A percentile compares a stretch with the other conserved stretches of the same genome.
These are phyloP conservation scores for Rhizoclosmatium sp. DNA, from an alignment of 192 early-diverging fungal species.

Conservation along the genomic window DNA sequence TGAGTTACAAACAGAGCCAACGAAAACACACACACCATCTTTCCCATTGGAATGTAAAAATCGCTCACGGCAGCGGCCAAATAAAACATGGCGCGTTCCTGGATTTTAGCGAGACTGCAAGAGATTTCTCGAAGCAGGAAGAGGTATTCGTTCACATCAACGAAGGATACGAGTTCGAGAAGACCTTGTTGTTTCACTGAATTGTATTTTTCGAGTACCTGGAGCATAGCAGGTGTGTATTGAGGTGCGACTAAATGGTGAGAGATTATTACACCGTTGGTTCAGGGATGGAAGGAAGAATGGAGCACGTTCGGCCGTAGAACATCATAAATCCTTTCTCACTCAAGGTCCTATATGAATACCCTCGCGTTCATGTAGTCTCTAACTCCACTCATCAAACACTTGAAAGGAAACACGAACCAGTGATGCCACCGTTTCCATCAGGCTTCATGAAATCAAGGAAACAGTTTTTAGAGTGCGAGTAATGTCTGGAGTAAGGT, in stretches of 20 bases:
- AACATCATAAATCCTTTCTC: too few relatives aligned
- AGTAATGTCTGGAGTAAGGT: constrained; percentile 92
- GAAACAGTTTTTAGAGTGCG: constrained; percentile 77
- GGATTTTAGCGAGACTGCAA: constrained; percentile 68
- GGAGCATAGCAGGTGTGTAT: constrained; percentile 72
- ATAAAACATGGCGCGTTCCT: constrained; percentile 87
- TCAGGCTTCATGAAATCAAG: constrained; percentile 81
- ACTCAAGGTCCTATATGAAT: neutral
- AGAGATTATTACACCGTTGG: neutral
- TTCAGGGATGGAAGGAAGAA: neutral
- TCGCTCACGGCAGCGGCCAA: constrained; percentile 98
- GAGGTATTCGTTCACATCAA: constrained; percentile 91
- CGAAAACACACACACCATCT: constrained; percentile 71
- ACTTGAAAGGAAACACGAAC: neutral
- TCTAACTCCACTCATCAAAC: neutral
- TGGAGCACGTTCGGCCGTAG: neutral
- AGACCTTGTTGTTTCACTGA: constrained; percentile 65
- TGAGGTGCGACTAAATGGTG: constrained; percentile 65
- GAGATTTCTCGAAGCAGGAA: constrained; percentile 85
- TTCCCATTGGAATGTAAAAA: constrained; percentile 94
- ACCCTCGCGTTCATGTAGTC: neutral
- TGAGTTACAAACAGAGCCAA: neutral
- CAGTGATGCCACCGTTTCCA: constrained; percentile 53
- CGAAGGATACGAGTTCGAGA: constrained; percentile 85
- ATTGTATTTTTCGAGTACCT: constrained; percentile 71